Conservation (phyloP, 352 stramenopile species). For the Globisporangium spinosum region DNA sequence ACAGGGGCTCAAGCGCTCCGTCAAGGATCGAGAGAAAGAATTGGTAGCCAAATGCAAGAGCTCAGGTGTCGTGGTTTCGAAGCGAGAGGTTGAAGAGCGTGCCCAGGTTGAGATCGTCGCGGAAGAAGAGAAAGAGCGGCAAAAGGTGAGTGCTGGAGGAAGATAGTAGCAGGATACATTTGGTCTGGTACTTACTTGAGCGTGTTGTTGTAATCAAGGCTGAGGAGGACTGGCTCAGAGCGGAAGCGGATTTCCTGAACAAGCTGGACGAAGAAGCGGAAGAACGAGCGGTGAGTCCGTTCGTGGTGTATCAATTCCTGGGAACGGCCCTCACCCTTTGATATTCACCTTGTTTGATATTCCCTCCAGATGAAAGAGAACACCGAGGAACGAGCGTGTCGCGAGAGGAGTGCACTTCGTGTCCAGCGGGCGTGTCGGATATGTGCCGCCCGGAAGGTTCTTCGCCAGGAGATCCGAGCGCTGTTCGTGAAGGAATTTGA, state of each 20-base stretch:
- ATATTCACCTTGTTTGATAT: not conserved
- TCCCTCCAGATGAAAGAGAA: slow-evolving; percentile 40
- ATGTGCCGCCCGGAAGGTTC: slow-evolving; percentile 44
- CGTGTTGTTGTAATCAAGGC: slow-evolving; percentile 18
- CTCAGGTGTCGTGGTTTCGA: slow-evolving; percentile 35
- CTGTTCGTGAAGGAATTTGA: slow-evolving; percentile 66
- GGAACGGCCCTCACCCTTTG: not conserved
- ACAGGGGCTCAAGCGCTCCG: slow-evolving; percentile 28
- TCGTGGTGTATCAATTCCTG: not conserved
- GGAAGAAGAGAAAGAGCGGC: slow-evolving; percentile 42
- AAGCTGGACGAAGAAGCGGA: slow-evolving; percentile 43
- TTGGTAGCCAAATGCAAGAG: slow-evolving; percentile 46
- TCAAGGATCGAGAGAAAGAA: slow-evolving; percentile 36
- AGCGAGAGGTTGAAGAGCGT: slow-evolving; percentile 42
- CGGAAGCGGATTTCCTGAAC: slow-evolving; percentile 51
- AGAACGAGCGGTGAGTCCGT: slow-evolving; percentile 33
- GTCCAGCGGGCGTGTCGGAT: slow-evolving; percentile 61
- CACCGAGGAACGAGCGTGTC: slow-evolving; percentile 25
- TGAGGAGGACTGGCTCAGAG: slow-evolving; percentile 47
- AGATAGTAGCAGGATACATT: not conserved
- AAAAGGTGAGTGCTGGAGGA: slow-evolving; percentile 19
- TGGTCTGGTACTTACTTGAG: slow-evolving; percentile 2
- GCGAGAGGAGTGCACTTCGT: slow-evolving; percentile 37
- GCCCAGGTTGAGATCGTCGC: slow-evolving; percentile 50
- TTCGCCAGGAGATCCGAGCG: slow-evolving; percentile 43